These are phyloP conservation scores for Fusarium abutilonis DNA, from an alignment of 2,329 filamentous ascomycete genomes.

Conservation along the genomic window DNA sequence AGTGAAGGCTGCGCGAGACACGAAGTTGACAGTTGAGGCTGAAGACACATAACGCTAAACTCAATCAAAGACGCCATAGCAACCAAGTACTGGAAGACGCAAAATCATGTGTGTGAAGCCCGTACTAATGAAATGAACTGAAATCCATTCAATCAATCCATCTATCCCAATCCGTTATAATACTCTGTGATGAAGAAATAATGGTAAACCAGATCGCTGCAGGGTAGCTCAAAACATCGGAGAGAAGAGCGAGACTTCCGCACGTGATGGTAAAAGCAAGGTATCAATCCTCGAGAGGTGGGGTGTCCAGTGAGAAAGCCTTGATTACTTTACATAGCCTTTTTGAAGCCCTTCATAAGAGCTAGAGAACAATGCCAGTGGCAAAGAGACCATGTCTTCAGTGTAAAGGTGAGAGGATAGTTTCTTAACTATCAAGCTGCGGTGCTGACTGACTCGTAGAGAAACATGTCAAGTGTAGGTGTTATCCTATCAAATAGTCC, in stretches of 20 bases:
- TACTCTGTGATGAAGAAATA: rapidly evolving
- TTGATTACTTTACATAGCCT: slow-evolving; percentile 11
- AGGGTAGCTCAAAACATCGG: slow-evolving; percentile 28
- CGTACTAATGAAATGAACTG: too few species aligned
- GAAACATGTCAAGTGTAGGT: slow-evolving; percentile 51
- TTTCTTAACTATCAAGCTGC: not conserved
- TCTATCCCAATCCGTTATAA: rapidly evolving
- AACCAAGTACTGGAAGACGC: too few species aligned
- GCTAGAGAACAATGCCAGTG: slow-evolving; percentile 44
- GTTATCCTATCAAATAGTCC: not conserved
- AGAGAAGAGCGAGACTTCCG: slow-evolving; percentile 33
- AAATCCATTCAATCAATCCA: not conserved
- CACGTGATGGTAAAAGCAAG: slow-evolving; percentile 34
- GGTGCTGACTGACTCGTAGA: slow-evolving; percentile 40
- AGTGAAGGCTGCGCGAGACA: too few species aligned
- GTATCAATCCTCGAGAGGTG: slow-evolving; percentile 9
- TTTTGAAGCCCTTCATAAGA: too few species aligned
- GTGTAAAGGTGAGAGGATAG: slow-evolving; percentile 48
- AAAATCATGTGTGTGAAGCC: not conserved
- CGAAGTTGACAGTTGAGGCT: not conserved
- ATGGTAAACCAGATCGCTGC: rapidly evolving
- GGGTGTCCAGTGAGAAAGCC: slow-evolving; percentile 17
- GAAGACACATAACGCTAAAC: not conserved
- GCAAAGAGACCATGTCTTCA: slow-evolving; percentile 50
- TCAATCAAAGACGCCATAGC: not conserved